Conservation (phyloP, 495 filamentous ascomycete genomes). For the Annulohypoxylon nitens region DNA sequence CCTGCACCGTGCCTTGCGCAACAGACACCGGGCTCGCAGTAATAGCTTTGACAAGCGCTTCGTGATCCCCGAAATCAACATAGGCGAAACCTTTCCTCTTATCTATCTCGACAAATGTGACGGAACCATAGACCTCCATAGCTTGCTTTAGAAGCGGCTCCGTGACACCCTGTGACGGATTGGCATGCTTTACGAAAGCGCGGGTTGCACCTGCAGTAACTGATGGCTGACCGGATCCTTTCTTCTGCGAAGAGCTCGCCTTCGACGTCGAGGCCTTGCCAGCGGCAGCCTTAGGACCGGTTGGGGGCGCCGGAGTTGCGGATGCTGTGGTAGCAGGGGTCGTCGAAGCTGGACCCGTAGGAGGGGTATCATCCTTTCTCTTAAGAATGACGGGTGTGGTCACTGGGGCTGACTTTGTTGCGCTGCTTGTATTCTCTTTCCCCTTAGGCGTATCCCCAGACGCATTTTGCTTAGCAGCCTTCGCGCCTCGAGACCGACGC, state of each 20-base stretch:
- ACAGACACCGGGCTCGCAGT: slow-evolving; percentile 82
- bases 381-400: slow-evolving; percentile 50
- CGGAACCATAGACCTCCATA: slow-evolving; percentile 75
- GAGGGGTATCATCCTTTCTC: slow-evolving; percentile 44
- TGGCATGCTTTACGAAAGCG: slow-evolving; percentile 95
- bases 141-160: slow-evolving; percentile 79
- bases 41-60: slow-evolving; percentile 80
- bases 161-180: slow-evolving; percentile 90
- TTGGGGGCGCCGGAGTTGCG: slow-evolving; percentile 50
- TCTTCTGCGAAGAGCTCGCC: slow-evolving; percentile 42
- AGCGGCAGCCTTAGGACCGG: slow-evolving; percentile 51
- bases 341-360: slow-evolving; percentile 42
- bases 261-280: slow-evolving; percentile 46
- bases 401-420: slow-evolving; percentile 42
- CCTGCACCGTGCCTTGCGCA: slow-evolving; percentile 86
- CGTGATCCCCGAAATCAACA: slow-evolving; percentile 81
- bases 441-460: slow-evolving; percentile 47
- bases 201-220: slow-evolving; percentile 72
- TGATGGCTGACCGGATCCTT: slow-evolving; percentile 39
- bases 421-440: slow-evolving; percentile 42
- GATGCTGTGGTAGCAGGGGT: slow-evolving; percentile 48
- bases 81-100: slow-evolving; percentile 94
- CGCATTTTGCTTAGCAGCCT: slow-evolving; percentile 53
- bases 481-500: slow-evolving; percentile 47
- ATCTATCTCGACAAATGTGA: slow-evolving; percentile 87